Evolutionary conservation across 2,329 filamentous ascomycete genomes (phyloP), one percentile per base, ranked within the genome.

Genomic region (Emergomyces pasteurianus): DNA sequence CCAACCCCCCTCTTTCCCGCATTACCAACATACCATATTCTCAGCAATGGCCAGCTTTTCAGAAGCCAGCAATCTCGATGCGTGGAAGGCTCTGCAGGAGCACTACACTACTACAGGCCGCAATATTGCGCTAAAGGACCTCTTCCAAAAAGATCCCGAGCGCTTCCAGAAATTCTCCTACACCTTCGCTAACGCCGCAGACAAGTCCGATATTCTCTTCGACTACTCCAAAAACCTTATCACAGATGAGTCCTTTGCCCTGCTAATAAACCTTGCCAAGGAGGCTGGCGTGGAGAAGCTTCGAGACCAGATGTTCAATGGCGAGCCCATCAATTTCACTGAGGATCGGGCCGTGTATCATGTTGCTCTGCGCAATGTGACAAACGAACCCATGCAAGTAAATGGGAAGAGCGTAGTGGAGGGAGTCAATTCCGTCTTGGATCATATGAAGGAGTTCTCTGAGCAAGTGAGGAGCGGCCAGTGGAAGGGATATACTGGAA

Each of bases 191-290:
- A 92, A 90, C 77, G 75, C 83, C 59, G 86, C 88, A 67, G 89
- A 95, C 71, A 83, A 82, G 71, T 86, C 85, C 68, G 90, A 96
- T 66, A 94, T 95, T 71, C 84, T 99, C 65, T 99, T 97, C 77
- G 94, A 99, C 78, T 99, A 96, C 80, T 94, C 88, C 81, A 99
- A 99, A 86, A 99, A 99, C 84, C 92, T 99, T 77, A 76, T 97
- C 70, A 94, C 88, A 64, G 89, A 96, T 68, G 92, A 97, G 78
- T 97, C 92, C 4, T 81, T 97, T 58, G 82, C 87, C 66, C 83
- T 96, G 57, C 84, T 99, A 59, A 82, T 95, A 70, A 87, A 95
- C 80, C 86, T 99, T 34, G 94, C 94, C 65, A 87, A 92, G 78
- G 89, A 97, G 79, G 91, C 92, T 66, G 87, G 87, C 67, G 77